Evolutionary conservation across 495 filamentous ascomycete genomes (phyloP).

Genomic region (Gamarada debralockiae): DNA sequence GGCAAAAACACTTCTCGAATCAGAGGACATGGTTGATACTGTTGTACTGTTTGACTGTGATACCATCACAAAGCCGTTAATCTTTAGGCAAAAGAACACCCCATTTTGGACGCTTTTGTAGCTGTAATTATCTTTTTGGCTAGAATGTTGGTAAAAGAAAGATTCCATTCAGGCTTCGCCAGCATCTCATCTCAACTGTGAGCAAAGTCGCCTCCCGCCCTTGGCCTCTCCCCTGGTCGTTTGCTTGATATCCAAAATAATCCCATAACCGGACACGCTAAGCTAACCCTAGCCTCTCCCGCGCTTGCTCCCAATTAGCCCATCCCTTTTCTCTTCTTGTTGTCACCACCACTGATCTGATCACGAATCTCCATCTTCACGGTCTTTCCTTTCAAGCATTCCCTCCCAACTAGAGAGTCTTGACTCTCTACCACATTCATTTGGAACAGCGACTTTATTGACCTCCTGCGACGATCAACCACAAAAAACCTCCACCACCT

Average conservation of each 20-base stretch:
- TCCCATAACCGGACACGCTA: neutral
- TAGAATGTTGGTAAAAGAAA: too few relatives aligned
- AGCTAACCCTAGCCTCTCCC: constrained; percentile 12
- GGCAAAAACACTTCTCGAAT: constrained; percentile 1
- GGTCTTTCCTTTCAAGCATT: constrained; percentile 24
- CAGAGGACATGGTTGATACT: too few relatives aligned
- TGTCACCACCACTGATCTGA: constrained; percentile 7
- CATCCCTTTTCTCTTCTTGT: constrained; percentile 34
- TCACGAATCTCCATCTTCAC: constrained; percentile 2
- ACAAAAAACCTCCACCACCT: constrained; percentile 1
- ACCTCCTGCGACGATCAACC: constrained; percentile 14
- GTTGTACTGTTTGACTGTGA: too few relatives aligned
- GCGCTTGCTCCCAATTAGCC: constrained; percentile 26
- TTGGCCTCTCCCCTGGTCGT: too few relatives aligned
- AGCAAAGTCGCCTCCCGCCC: too few relatives aligned
- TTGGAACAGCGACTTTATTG: constrained; percentile 38
- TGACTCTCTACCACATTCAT: constrained; percentile 56
- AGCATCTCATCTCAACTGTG: too few relatives aligned
- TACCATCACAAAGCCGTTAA: too few relatives aligned
- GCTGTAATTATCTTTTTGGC: too few relatives aligned
- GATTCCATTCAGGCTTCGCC: too few relatives aligned
- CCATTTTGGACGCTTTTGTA: too few relatives aligned
- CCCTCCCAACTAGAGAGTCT: constrained; percentile 39
- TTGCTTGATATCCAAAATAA: neutral
- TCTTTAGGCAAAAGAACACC: too few relatives aligned